Evolutionary conservation across 495 filamentous ascomycete species (phyloP), one percentile per base, ranked within the genome.

Genomic region (Bryoglossum gracile): DNA sequence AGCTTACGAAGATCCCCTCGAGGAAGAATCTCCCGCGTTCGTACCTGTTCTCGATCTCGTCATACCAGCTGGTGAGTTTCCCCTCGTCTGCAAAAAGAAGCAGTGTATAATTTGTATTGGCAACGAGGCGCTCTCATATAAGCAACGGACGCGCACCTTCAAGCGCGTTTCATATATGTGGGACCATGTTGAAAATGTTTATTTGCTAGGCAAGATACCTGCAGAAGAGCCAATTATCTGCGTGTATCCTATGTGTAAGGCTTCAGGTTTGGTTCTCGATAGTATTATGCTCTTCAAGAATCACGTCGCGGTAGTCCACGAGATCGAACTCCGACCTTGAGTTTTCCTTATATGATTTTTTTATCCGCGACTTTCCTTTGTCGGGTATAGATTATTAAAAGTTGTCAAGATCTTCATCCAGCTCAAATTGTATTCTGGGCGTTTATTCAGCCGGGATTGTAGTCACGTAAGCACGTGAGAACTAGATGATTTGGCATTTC

Each of bases 251-350:
- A 32, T 39, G 11, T 61, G 56, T 39, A 58, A 55, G 42, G 14
- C 46, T 19, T 35, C 18, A 25, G 46, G 44, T 19, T 33, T 58
- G 26, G 40, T 48, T 34, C 43, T 60, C 21, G 17, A 43, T 16
- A 35, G 39, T 30, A 32, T 58, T n/a, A 52, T 48, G 28, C 41
- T 32, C 46, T 57, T 60, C 44, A 62, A 59, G 51, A 60, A 57
- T 49, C 54, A 59, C 37, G 53, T 53, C n/a, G n/a, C n/a, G n/a
- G n/a, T n/a, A n/a, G n/a, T n/a, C n/a, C n/a, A n/a, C n/a, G n/a
- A n/a, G n/a, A n/a, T n/a, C n/a, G n/a, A n/a, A n/a, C n/a, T n/a
- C n/a, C n/a, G n/a, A n/a, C n/a, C n/a, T n/a, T n/a, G n/a, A n/a
- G n/a, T n/a, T n/a, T n/a, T n/a, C n/a, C n/a, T n/a, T n/a, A n/a